Base-by-base conservation (phyloP, 176 grass and related monocot species). In the Cocos nucifera region DNA sequence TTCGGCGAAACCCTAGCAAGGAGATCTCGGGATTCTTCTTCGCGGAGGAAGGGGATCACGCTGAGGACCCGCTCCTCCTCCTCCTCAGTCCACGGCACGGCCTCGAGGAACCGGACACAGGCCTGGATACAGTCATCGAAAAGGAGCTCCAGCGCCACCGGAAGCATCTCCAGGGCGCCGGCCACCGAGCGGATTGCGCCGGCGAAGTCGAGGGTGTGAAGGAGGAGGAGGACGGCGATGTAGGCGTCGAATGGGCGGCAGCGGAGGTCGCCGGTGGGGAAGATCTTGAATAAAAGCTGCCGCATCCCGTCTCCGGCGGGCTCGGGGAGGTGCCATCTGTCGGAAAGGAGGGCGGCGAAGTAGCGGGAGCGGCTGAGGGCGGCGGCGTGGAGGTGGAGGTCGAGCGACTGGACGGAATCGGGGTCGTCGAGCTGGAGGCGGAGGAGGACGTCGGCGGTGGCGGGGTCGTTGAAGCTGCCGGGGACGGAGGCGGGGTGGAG, bases 191-290 rank as follows among this genome's bases (percentile, higher is more conserved):
- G 57, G 44, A 90, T 71, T 53, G 66, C 17, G 3, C 75, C 73
- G 9, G 75, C 61, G 58, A 90, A 90, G 50, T 90, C 78, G 54
- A 86, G 67, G 7, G 78, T 80, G 82, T 90, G 87, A 62, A 86
- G 87, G 62, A 90, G 82, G 8, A 72, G 50, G 27, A 90, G 30
- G 49, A 82, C 87, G 44, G 77, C 59, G 59, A 90, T 72, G 51
- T 90, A 63, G 16, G 66, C 79, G 56, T 79, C 78, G 72, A 90
- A 90, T 10, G 75, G 79, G 18, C 59, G 50, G 22, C 61, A 10
- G 17, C 49, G 57, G 6, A 55, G 53, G 54, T 23, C 3, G 4
- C 22, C 4, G 7, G 20, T 4, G 59, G 48, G 14, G 28, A 67
- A 48, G 16, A 55, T 20, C 27, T 63, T 73, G 66, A 62, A 52